Base-by-base conservation (phyloP, 2,329 filamentous ascomycete species). In the Exophiala sp. region DNA sequence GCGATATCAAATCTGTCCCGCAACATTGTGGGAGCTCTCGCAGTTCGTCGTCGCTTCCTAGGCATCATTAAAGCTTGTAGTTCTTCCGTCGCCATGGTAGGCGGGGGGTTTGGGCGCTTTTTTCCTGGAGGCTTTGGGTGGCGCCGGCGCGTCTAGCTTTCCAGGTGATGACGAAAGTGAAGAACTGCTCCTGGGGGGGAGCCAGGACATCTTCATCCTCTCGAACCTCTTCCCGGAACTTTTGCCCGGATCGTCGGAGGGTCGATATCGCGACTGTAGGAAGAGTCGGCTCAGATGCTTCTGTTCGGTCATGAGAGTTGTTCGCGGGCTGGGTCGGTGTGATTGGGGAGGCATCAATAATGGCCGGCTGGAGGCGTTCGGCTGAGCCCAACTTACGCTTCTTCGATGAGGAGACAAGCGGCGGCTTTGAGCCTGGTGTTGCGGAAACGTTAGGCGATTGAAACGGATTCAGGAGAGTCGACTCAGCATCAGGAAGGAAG, bases 401-500 rank as follows among this genome's bases (percentile, higher is more conserved):
- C 23, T 50, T 44, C 13, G 58, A 56, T 4, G 50, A 51, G 13
- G 54, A 47, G 24, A 30, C 19, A 8, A 46, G 34, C 10, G 48
- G 30, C 16, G 56, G 48, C 5, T 34, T 27, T 14, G 56, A 40
- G 18, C 19, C 40, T 1, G 53, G 48, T 6, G 51, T 51, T 16
- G 32, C 37, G 14, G 22, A 7, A 19, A 38, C 21, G 14, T 29
- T 37, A 14, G 23, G 44, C 13, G 40, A 23, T 27, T 48, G 46
- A 13, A 46, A 30, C 7, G 43, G 35, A 18, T 46, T 43, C 16
- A 56, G 37, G 2, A 56, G 58, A 16, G 59, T 58, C 10, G 57
- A 59, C 38, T 58, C 56, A 14, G 50, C 58, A 14, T 61, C 58
- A 18, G 59, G 59, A 18, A 61, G 35, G 21, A 59, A 58, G 34